A percentile compares a stretch with the other conserved stretches of the same genome.
phyloP scores from a whole-genome alignment of 306 rosid genomes.

The Quercus bicolor region DNA sequence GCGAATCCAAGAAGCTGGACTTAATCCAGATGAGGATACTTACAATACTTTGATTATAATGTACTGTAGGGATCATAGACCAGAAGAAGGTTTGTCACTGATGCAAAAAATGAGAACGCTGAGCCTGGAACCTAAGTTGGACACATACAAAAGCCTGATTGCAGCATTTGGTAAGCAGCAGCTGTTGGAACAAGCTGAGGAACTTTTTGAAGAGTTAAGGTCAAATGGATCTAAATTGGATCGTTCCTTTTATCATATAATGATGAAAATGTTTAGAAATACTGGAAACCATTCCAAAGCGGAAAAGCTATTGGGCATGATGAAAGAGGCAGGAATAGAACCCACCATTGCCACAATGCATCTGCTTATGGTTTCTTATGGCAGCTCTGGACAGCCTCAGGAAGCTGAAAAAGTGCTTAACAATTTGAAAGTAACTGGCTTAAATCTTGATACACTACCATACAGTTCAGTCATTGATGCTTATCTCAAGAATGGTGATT shows the following conservation, averaged over 20 bases:
- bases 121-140: conserved; percentile 69
- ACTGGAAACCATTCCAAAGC: conserved; percentile 78
- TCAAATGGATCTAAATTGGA: conserved; percentile 60
- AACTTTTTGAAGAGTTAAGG: conserved; percentile 85
- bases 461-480: conserved; percentile 86
- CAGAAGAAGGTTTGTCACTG: conserved; percentile 80
- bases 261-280: conserved; percentile 86
- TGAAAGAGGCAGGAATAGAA: conserved; percentile 86
- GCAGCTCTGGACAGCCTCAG: conserved; percentile 79
- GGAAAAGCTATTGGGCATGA: conserved; percentile 60
- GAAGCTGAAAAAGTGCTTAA: conserved; percentile 89
- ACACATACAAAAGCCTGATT: conserved; percentile 87
- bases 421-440: conserved; percentile 59
- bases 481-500: conserved; percentile 71
- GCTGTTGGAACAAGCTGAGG: conserved; percentile 70
- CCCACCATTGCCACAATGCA: conserved; percentile 93
- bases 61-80: conserved; percentile 87
- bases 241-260: conserved; percentile 84
- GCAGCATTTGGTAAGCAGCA: conserved; percentile 77
- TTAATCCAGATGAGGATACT: conserved; percentile 75
- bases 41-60: conserved; percentile 68
- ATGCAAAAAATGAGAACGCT: conserved; percentile 78
- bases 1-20: conserved; percentile 59
- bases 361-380: conserved; percentile 86
- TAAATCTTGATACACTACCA: conserved; percentile 67